phyloP scores from a whole-genome alignment of 2,329 filamentous ascomycete species.

The Dothiorella sarmentorum region DNA sequence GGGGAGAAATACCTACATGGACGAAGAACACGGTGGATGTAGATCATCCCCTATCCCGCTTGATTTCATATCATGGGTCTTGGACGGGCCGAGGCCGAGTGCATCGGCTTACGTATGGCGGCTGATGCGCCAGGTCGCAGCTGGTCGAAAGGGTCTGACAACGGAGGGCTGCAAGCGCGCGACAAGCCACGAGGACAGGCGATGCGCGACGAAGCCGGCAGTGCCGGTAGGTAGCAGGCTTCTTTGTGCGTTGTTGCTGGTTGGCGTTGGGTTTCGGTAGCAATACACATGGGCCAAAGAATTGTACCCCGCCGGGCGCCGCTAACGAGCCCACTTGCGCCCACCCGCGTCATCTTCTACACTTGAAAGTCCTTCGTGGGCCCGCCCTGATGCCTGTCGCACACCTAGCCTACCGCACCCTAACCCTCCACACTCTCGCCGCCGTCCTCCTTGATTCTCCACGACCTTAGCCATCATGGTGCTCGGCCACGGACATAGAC shows the following conservation, averaged over 20 bases:
- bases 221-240: neutral
- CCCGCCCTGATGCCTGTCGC: slow-evolving; percentile 17
- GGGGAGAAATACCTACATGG: neutral
- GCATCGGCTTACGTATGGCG: slow-evolving; percentile 6
- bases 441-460: neutral
- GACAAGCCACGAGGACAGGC: neutral
- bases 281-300: slow-evolving; percentile 13
- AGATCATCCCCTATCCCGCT: slow-evolving; percentile 14
- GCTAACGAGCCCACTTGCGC: slow-evolving; percentile 13
- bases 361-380: slow-evolving; percentile 17
- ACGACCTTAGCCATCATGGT: slow-evolving; percentile 39
- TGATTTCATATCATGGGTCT: slow-evolving; percentile 9
- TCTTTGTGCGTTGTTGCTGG: slow-evolving; percentile 10
- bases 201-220: neutral
- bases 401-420: slow-evolving; percentile 10
- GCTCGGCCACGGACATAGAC: slow-evolving; percentile 48
- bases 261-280: neutral
- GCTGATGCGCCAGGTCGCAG: neutral
- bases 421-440: slow-evolving; percentile 9
- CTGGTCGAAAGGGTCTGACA: neutral
- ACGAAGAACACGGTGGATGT: neutral
- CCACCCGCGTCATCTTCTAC: slow-evolving; percentile 17
- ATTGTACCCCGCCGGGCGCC: slow-evolving; percentile 12
- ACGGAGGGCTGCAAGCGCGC: neutral
- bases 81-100: slow-evolving; percentile 1